Conservation (phyloP, 1,139 yeast species). For the Suhomyces choctaworum region DNA sequence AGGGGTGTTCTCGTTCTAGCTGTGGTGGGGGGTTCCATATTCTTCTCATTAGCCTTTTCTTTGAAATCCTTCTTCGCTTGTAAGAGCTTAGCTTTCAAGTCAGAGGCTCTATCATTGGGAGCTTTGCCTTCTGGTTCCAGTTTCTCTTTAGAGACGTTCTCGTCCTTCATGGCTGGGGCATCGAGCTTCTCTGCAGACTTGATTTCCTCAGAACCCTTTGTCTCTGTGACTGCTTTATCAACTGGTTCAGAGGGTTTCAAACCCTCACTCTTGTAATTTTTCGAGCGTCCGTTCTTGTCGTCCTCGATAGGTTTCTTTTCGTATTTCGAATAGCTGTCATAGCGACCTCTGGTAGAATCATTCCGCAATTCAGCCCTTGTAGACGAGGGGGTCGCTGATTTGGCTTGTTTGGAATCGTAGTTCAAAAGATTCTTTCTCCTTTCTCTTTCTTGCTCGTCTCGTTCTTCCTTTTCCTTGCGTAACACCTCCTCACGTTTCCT, state of each 20-base stretch:
- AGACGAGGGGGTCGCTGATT: slow-evolving; percentile 6
- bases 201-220: not conserved
- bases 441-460: slow-evolving; percentile 22
- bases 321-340: slow-evolving; percentile 31
- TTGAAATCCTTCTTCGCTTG: slow-evolving; percentile 29
- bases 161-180: slow-evolving; percentile 2
- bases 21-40: slow-evolving; percentile 2
- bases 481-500: slow-evolving; percentile 18
- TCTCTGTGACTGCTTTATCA: not conserved
- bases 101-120: slow-evolving; percentile 11
- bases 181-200: slow-evolving; percentile 5
- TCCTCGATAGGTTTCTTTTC: slow-evolving; percentile 1
- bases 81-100: slow-evolving; percentile 22
- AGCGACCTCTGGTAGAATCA: slow-evolving; percentile 16
- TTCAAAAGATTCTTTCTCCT: slow-evolving; percentile 19
- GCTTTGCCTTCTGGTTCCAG: slow-evolving; percentile 1
- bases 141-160: slow-evolving; percentile 1
- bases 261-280: not conserved
- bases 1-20: slow-evolving; percentile 13
- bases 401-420: slow-evolving; percentile 24
- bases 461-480: slow-evolving; percentile 29
- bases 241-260: no score
- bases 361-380: slow-evolving; percentile 12
- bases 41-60: slow-evolving; percentile 13
- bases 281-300: not conserved